Evolutionary conservation across 306 rosid genomes (phyloP), one percentile per base, ranked within the genome.

Genomic region (Luffa aegyptiaca): DNA sequence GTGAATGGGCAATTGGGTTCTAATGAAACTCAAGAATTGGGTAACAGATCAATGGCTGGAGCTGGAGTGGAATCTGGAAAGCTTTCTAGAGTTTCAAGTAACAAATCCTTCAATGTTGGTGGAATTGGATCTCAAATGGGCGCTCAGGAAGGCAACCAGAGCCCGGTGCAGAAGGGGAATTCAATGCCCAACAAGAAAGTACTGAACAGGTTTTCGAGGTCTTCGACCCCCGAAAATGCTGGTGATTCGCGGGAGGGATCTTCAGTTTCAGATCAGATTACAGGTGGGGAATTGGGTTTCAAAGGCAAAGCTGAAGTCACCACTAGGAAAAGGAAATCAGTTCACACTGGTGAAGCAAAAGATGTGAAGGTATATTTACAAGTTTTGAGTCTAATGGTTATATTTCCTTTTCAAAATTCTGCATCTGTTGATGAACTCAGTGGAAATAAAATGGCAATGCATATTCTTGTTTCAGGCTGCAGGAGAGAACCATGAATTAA

Each of bases 241-340:
- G 85, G 80, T 6, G 88, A 85, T 78, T 86, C 92, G 20, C 79
- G 86, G 80, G 92, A 89, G 41, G 92, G 90, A 59, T 89, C 92
- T 51, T 83, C 90, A 3, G 85, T 86, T 55, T 89, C 92, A 53
- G 90, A 86, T 77, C 92, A 86, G 87, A 85, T 82, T 80, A 85
- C 88, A 69, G 44, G 71, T 75, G 84, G 88, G 79, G 88, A 82
- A 63, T 71, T 58, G 48, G 74, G 86, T 36, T 66, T 66, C 59
- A 88, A 85, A 81, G 72, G 69, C 46, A 87, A 84, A 64, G 80
- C 41, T 12, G 87, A 46, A 37, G 11, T 55, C 42, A 85, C 69
- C 77, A 59, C 76, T 3, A 83, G 82, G 81, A 89, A 89, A 76
- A 83, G 90, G 80, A 89, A 89, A 77, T 70, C 90, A 17, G 76